phyloP scores from a whole-genome alignment of 768 basidiomycete species.

The Suillus sp. region DNA sequence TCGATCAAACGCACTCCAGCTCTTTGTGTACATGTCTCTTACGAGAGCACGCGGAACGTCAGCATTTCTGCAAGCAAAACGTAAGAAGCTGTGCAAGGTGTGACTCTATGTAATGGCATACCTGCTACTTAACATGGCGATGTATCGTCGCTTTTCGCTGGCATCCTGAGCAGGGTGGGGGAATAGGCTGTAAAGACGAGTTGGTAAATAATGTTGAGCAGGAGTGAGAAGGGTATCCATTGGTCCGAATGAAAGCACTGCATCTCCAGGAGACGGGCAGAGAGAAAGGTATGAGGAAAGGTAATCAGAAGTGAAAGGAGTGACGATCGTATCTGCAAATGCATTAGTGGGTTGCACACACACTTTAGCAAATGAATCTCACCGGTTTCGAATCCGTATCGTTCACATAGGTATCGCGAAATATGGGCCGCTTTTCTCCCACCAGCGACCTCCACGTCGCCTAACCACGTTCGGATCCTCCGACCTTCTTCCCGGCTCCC shows the following conservation, averaged over 20 bases:
- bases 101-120: constrained; percentile 24
- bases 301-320: constrained; percentile 77
- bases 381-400: constrained; percentile 83
- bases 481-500: constrained; percentile 74
- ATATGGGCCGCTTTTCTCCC: constrained; percentile 66
- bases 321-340: constrained; percentile 62
- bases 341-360: background rate
- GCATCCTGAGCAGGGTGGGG: constrained; percentile 84
- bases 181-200: constrained; percentile 70
- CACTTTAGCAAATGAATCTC: constrained; percentile 14
- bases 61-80: constrained; percentile 59
- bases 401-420: constrained; percentile 74
- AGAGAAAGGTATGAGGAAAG: constrained; percentile 79
- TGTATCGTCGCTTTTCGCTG: constrained; percentile 71
- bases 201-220: constrained; percentile 73
- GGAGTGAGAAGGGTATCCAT: constrained; percentile 79
- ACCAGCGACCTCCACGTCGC: constrained; percentile 74
- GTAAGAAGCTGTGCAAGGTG: background rate
- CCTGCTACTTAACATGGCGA: constrained; percentile 73
- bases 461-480: constrained; percentile 75
- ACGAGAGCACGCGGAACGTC: constrained; percentile 84
- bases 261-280: constrained; percentile 70
- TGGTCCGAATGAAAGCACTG: constrained; percentile 77
- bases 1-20: constrained; percentile 90
- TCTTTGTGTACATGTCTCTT: constrained; percentile 90